phyloP scores from a whole-genome alignment of 495 filamentous ascomycete species.

The Penicillium arizonense region DNA sequence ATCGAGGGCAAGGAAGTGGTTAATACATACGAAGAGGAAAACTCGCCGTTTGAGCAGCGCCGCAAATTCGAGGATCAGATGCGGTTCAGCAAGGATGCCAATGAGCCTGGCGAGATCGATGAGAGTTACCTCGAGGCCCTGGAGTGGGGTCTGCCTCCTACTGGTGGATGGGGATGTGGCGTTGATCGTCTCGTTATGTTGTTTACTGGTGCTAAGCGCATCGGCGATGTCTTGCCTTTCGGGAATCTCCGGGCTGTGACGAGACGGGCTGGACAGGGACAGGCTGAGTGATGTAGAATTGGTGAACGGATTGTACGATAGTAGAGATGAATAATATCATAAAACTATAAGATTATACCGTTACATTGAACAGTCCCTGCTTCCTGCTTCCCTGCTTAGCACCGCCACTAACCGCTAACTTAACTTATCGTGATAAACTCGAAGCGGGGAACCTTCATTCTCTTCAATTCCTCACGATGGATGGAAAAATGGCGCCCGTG shows the following conservation, averaged over 20 bases:
- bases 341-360: too few relatives aligned
- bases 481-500: slow-evolving; percentile 11
- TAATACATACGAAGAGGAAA: slow-evolving; percentile 98
- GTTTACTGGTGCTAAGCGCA: slow-evolving; percentile 70
- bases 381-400: slow-evolving; percentile 3
- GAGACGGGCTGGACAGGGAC: slow-evolving; percentile 12
- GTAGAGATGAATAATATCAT: too few relatives aligned
- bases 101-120: slow-evolving; percentile 57
- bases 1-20: slow-evolving; percentile 75
- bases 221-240: slow-evolving; percentile 82
- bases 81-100: slow-evolving; percentile 34
- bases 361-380: too few relatives aligned
- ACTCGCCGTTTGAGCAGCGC: slow-evolving; percentile 83
- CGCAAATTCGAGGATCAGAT: slow-evolving; percentile 74
- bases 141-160: slow-evolving; percentile 86
- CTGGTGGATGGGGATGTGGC: slow-evolving; percentile 94
- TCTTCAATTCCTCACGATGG: slow-evolving; percentile 13
- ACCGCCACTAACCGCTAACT: slow-evolving; percentile 1
- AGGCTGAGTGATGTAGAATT: slow-evolving; percentile 50
- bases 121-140: slow-evolving; percentile 81
- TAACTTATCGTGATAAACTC: neutral
- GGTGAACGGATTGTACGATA: slow-evolving; percentile 42
- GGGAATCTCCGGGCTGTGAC: slow-evolving; percentile 66
- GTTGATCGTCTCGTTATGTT: slow-evolving; percentile 90
- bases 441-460: slow-evolving; percentile 21